Percentiles rank a stretch among this genome's conserved stretches.
phyloP scores from a whole-genome alignment of 2,329 filamentous ascomycete species.

The Colletotrichum tamarilloi region DNA sequence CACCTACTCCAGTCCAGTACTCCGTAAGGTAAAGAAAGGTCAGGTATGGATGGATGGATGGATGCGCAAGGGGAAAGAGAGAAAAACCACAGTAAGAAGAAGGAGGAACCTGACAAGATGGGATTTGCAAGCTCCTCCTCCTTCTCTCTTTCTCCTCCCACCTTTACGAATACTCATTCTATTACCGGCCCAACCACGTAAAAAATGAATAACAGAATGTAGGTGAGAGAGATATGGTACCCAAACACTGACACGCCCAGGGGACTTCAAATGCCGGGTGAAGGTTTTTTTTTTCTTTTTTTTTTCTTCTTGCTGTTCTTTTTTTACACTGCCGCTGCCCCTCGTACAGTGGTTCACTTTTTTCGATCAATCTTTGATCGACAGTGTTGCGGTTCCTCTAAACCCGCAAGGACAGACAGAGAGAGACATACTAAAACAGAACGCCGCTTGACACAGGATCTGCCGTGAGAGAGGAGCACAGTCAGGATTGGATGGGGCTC shows the following conservation, averaged over 20 bases:
- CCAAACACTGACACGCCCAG: background rate
- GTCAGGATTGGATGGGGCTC: background rate
- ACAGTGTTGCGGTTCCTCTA: background rate
- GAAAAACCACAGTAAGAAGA: slow-evolving; percentile 2
- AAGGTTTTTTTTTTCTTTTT: background rate
- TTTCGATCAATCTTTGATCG: background rate
- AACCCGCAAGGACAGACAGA: background rate
- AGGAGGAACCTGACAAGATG: slow-evolving; percentile 8
- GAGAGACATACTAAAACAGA: background rate
- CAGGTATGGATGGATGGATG: background rate
- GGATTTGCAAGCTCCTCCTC: background rate
- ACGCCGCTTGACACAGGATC: background rate
- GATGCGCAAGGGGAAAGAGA: background rate
- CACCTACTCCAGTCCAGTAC: background rate
- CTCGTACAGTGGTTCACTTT: background rate
- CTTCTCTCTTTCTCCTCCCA: background rate
- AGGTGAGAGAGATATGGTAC: background rate
- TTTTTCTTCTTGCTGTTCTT: slow-evolving; percentile 1
- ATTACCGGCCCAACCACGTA: slow-evolving; percentile 16
- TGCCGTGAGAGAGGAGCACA: slow-evolving; percentile 1
- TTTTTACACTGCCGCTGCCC: slow-evolving; percentile 11
- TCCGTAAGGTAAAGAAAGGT: background rate
- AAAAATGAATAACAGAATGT: background rate
- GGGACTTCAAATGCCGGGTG: background rate
- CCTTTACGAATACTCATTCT: background rate